Evolutionary conservation across 1,284 basidiomycete genomes (phyloP).

Genomic region (Malassezia japonica): DNA sequence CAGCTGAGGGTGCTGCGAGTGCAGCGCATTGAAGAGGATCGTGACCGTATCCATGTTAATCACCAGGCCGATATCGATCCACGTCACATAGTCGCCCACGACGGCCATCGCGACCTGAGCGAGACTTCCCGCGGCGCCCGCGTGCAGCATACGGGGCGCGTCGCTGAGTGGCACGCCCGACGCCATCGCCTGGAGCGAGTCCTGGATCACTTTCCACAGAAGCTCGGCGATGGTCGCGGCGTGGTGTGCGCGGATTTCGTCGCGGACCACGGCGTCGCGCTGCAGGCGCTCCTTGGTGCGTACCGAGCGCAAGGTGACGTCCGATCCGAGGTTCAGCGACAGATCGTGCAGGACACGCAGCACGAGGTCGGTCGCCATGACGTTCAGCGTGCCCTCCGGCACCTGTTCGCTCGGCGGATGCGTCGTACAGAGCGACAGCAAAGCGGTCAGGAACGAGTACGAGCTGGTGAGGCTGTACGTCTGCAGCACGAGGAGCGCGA

Average conservation of each 20-base stretch:
- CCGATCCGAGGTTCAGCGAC: conserved; percentile 43
- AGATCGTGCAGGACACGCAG: conserved; percentile 44
- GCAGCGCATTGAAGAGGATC: conserved; percentile 71
- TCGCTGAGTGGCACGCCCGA: conserved; percentile 49
- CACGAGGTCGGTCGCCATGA: conserved; percentile 64
- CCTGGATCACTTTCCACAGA: conserved; percentile 70
- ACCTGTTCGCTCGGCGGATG: conserved; percentile 65
- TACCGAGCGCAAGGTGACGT: conserved; percentile 40
- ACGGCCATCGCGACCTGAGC: conserved; percentile 82
- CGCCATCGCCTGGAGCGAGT: conserved; percentile 51
- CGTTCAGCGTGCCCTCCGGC: conserved; percentile 70
- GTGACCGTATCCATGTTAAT: conserved; percentile 82
- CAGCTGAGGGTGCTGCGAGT: conserved; percentile 50
- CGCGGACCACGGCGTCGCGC: conserved; percentile 42
- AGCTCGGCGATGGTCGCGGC: conserved; percentile 78
- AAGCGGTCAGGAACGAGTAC: conserved; percentile 61
- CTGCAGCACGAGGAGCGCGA: conserved; percentile 85
- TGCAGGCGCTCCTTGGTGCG: conserved; percentile 39
- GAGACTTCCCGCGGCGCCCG: conserved; percentile 63
- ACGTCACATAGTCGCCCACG: conserved; percentile 87
- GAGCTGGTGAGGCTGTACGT: conserved; percentile 74
- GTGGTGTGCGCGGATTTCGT: conserved; percentile 51
- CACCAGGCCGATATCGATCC: conserved; percentile 94
- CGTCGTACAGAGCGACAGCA: conserved; percentile 45
- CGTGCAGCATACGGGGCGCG: conserved; percentile 52